Percentiles rank a stretch among this genome's conserved stretches.
These are phyloP conservation scores for Chlamydomonas applanata DNA, from an alignment of 139 green algal genomes.

Conservation along the genomic window DNA sequence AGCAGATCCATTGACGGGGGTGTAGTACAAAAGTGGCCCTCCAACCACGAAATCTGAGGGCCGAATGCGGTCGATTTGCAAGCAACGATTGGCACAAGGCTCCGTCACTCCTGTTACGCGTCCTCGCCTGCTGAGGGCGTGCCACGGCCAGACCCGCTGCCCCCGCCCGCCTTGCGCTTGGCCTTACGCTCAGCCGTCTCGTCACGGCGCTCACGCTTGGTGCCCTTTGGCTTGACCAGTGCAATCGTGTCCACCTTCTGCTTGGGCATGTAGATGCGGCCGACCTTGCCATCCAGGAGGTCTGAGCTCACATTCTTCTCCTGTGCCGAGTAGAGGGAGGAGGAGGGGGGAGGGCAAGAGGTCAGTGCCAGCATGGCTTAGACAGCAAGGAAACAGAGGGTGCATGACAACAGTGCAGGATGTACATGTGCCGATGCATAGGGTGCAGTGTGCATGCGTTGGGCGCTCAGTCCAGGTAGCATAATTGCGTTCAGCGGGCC, in stretches of 20 bases:
- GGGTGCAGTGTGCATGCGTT: background rate
- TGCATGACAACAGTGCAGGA: background rate
- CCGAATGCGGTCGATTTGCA: background rate
- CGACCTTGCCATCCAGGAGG: slow-evolving; percentile 79
- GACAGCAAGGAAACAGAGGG: background rate
- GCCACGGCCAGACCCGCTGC: no score
- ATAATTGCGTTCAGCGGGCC: slow-evolving; percentile 9
- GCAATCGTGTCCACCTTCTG: slow-evolving; percentile 80
- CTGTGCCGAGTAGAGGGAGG: no score
- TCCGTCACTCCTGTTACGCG: no score
- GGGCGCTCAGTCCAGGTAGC: background rate
- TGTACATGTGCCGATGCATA: background rate
- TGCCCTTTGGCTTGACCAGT: slow-evolving; percentile 85
- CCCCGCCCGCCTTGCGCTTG: background rate
- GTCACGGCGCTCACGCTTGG: slow-evolving; percentile 72
- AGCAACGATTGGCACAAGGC: no score
- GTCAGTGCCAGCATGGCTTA: background rate
- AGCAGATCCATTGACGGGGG: no score
- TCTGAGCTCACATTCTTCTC: slow-evolving; percentile 86
- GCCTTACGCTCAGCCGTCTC: slow-evolving; percentile 41
- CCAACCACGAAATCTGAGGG: no score
- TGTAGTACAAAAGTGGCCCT: no score
- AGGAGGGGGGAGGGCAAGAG: no score
- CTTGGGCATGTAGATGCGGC: slow-evolving; percentile 90
- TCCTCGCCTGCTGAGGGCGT: no score